Evolutionary conservation across 2,329 filamentous ascomycete genomes (phyloP).

Genomic region (Paracoccidioides brasiliensis): DNA sequence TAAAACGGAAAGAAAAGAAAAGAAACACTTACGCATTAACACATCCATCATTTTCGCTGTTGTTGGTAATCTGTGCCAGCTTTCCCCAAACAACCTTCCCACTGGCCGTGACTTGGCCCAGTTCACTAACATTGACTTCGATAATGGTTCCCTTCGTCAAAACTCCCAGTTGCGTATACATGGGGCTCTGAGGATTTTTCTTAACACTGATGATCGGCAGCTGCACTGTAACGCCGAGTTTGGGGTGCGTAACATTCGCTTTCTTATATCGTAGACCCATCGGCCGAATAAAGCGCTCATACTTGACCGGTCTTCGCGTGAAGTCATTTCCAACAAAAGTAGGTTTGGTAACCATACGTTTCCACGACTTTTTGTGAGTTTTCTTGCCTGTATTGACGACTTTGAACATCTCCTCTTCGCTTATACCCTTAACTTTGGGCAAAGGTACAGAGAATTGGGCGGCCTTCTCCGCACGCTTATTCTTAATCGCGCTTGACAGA

Average conservation of each 20-base stretch:
- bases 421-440: constrained; percentile 86
- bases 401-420: constrained; percentile 96
- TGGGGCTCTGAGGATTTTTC: constrained; percentile 77
- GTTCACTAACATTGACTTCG: constrained; percentile 86
- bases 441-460: constrained; percentile 85
- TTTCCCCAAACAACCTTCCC: constrained; percentile 92
- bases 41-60: constrained; percentile 48
- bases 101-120: constrained; percentile 78
- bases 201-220: constrained; percentile 65
- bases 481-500: constrained; percentile 77
- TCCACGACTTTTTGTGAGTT: constrained; percentile 65
- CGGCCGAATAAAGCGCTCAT: constrained; percentile 57
- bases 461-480: constrained; percentile 86
- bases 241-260: constrained; percentile 61
- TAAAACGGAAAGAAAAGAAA: not conserved
- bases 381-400: constrained; percentile 95
- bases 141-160: constrained; percentile 72
- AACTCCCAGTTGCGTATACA: constrained; percentile 88
- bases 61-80: constrained; percentile 55
- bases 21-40: constrained; percentile 38
- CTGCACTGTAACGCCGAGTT: constrained; percentile 77
- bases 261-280: constrained; percentile 73
- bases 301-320: constrained; percentile 73
- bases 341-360: constrained; percentile 58
- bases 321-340: constrained; percentile 89